phyloP scores from a whole-genome alignment of 495 filamentous ascomycete species.

The Podospora conica region DNA sequence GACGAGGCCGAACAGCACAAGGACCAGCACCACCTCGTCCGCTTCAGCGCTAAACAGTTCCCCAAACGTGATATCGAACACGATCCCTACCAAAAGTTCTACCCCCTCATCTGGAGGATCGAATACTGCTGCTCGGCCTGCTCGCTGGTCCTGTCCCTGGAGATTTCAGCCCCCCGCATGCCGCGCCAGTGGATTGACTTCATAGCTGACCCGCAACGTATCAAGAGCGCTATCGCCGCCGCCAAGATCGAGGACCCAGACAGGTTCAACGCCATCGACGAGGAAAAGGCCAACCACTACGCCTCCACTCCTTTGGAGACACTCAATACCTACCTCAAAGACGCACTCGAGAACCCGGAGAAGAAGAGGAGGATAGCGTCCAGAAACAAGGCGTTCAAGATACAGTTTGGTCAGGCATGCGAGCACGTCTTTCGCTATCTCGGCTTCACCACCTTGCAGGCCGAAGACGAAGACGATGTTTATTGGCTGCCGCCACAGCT shows the following conservation, averaged over 20 bases:
- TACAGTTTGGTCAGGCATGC: slow-evolving; percentile 62
- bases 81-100: slow-evolving; percentile 16
- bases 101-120: slow-evolving; percentile 19
- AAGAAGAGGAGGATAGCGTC: slow-evolving; percentile 52
- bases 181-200: slow-evolving; percentile 42
- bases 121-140: slow-evolving; percentile 56
- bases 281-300: slow-evolving; percentile 28
- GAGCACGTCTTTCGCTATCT: slow-evolving; percentile 56
- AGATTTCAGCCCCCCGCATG: slow-evolving; percentile 50
- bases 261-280: slow-evolving; percentile 47
- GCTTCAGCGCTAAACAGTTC: slow-evolving; percentile 1
- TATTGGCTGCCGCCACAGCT: slow-evolving; percentile 25
- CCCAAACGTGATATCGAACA: neutral
- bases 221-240: slow-evolving; percentile 47
- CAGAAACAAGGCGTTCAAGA: slow-evolving; percentile 65
- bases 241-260: slow-evolving; percentile 52
- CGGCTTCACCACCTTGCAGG: slow-evolving; percentile 45
- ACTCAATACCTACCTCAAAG: slow-evolving; percentile 55
- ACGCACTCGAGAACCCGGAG: slow-evolving; percentile 45
- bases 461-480: slow-evolving; percentile 15
- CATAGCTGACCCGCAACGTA: slow-evolving; percentile 50
- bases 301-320: slow-evolving; percentile 49
- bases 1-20: neutral
- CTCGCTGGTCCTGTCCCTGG: slow-evolving; percentile 28
- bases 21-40: slow-evolving; percentile 25